Evolutionary conservation across 2,329 filamentous ascomycete species (phyloP), one percentile per base, ranked within the genome.

Genomic region (Phaeosphaeria sp.): DNA sequence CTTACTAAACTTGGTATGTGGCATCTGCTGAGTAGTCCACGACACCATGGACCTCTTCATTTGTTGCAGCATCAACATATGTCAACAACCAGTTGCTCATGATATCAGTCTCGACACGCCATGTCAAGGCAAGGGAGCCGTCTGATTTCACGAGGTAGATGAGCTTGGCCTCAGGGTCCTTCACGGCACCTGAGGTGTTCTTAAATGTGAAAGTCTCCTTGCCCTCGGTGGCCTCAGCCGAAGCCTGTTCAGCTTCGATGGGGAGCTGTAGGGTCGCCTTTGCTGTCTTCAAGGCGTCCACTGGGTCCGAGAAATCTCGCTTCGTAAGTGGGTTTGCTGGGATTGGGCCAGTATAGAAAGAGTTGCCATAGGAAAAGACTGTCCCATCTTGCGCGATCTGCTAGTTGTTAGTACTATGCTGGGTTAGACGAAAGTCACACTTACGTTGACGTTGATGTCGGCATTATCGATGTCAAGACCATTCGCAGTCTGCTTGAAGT

Each of bases 381-480:
- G 75, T 78, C 27, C 86, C 86, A 59, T 87, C 80, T n/a, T 75
- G 67, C 22, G 74, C 83, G 63, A 86, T 76, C 83, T 84, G 43
- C 44, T 3, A 40, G 5, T n/a, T 39, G 48, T 58, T 6, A 59
- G 33, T 49, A 15, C 39, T 51, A n/a, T 6, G 3, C 22, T 18
- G 2, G 24, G 20, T 17, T 1, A 44, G n/a, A 2, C 1, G 27
- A 21, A 18, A 18, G 13, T n/a, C 9, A 18, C 63, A 87, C 83
- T 25, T 64, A 87, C 83, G 61, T 87, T 87, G 48, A 87, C 83
- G 51, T 87, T 86, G 65, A 87, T 85, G 66, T 86, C 83, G 0
- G 82, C 84, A 64, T 87, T 87, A 64, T 87, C 86, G 57, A 88
- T 82, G 57, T 87, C 86, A 22, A 87, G 69, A 1, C 82, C 85